Evolutionary conservation across 1,284 basidiomycete species (phyloP).

Genomic region (Ceratobasidium sp.): DNA sequence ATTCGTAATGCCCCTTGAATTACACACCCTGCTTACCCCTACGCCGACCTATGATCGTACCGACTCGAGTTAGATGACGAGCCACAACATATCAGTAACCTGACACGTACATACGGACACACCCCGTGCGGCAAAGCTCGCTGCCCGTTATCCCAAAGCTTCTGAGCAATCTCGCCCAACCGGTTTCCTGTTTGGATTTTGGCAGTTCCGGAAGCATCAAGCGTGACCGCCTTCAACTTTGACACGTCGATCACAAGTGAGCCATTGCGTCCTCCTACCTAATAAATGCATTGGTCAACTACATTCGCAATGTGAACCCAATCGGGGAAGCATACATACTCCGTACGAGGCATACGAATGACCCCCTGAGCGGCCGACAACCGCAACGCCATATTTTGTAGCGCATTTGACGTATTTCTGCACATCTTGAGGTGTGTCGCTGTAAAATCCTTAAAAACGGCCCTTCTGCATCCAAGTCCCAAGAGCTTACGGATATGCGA

Average conservation of each 20-base stretch:
- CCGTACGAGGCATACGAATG: conserved; percentile 42
- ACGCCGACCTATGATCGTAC: neutral
- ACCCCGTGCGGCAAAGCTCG: conserved; percentile 39
- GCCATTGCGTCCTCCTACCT: conserved; percentile 40
- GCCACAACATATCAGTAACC: conserved; percentile 8
- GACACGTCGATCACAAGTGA: conserved; percentile 40
- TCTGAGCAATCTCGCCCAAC: conserved; percentile 40
- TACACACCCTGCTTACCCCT: neutral
- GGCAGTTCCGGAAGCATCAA: conserved; percentile 22
- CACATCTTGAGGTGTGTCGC: conserved; percentile 36
- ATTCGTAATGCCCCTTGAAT: neutral
- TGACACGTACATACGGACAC: conserved; percentile 35
- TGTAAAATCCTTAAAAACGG: too few species aligned
- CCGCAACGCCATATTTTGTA: conserved; percentile 30
- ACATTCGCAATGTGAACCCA: neutral
- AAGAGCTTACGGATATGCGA: conserved; percentile 39
- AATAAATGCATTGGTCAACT: neutral
- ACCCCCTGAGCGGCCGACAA: conserved; percentile 42
- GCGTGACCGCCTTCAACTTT: conserved; percentile 39
- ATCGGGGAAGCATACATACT: conserved; percentile 1
- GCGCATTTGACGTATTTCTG: conserved; percentile 40
- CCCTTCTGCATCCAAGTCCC: neutral
- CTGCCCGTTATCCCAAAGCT: conserved; percentile 40
- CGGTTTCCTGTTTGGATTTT: conserved; percentile 40
- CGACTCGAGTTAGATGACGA: neutral